These are phyloP conservation scores for Wickerhamiella cacticola DNA, from an alignment of 805 yeast genomes.

Conservation along the genomic window DNA sequence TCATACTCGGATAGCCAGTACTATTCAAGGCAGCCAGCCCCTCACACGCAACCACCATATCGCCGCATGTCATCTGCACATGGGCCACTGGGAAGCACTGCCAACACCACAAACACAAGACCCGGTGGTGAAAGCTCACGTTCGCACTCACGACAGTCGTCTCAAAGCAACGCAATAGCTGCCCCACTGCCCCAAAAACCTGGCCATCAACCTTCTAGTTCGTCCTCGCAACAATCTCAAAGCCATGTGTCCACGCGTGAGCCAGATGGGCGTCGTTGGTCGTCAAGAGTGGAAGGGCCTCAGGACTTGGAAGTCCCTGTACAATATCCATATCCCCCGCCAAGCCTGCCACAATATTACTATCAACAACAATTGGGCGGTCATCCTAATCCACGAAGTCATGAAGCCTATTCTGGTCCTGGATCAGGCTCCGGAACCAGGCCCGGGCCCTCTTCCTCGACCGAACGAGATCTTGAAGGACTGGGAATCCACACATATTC, in stretches of 20 bases:
- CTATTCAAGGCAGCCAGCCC: neutral
- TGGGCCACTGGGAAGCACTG: too few relatives aligned
- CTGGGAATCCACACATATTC: conserved; percentile 2
- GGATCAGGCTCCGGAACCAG: neutral
- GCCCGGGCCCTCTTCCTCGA: neutral
- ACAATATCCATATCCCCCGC: conserved; percentile 2
- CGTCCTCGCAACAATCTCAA: neutral
- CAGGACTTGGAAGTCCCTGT: conserved; percentile 12
- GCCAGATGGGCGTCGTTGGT: conserved; percentile 6
- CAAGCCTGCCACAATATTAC: neutral
- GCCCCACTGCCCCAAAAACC: neutral
- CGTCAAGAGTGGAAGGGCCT: neutral
- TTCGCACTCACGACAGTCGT: neutral
- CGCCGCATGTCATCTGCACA: neutral
- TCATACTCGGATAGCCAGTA: neutral
- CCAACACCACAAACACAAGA: too few relatives aligned
- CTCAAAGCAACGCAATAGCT: neutral
- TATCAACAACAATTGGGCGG: neutral
- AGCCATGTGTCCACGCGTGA: neutral
- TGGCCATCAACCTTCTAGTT: neutral
- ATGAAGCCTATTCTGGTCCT: neutral
- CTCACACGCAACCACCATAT: neutral
- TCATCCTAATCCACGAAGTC: neutral
- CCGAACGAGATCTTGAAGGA: conserved; percentile 1
- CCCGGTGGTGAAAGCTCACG: too few relatives aligned